Evolutionary conservation across 2,329 filamentous ascomycete genomes (phyloP), one percentile per base, ranked within the genome.

Genomic region (Lasiodiplodia gonubiensis): DNA sequence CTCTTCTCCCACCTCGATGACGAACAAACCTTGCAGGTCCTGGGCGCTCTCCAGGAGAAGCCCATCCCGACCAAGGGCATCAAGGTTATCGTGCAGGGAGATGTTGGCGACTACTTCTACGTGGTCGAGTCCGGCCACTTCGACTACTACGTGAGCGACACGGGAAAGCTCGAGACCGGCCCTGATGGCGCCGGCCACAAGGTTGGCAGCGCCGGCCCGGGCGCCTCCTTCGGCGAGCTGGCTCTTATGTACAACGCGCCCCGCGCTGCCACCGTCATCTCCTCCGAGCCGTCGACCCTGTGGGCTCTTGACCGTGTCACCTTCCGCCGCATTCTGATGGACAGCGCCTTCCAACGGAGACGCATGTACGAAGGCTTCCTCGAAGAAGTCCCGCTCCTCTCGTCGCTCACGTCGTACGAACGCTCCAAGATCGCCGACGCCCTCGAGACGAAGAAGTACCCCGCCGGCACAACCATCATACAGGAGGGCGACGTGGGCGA

Each of bases 211-310:
- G 96, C 96, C 68, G 90, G 92, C 53, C 88, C 93, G 3, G 95
- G 95, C 60, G 94, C 94, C 69, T 97, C 93, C 4, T 99, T 99
- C 79, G 95, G 95, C 73, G 95, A 99, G 82, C 86, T 99, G 67
- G 95, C 95, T 14, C 85, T 99, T 74, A 98, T 99, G 95, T 98
- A 99, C 83, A 97, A 98, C 75, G 93, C 95, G 25, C 95, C 95
- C 30, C 92, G 95, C 75, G 95, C 95, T 51, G 95, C 95, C 3
- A 98, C 95, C 0, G 92, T 99, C 69, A 87, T 96, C 69, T 97
- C 92, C 35, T 89, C 90, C 14, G 92, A 96, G 74, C 78, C 90
- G 3, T 94, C 91, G 75, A 94, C 91, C 3, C 86, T 99, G 11
- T 99, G 95, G 95, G 93, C 93, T 23, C 85, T 99, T 61, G 95